A percentile compares a stretch with the other conserved stretches of the same genome.
These are phyloP conservation scores for Hypoxylon sp. DNA, from an alignment of 2,329 filamentous ascomycete genomes.

Conservation along the genomic window DNA sequence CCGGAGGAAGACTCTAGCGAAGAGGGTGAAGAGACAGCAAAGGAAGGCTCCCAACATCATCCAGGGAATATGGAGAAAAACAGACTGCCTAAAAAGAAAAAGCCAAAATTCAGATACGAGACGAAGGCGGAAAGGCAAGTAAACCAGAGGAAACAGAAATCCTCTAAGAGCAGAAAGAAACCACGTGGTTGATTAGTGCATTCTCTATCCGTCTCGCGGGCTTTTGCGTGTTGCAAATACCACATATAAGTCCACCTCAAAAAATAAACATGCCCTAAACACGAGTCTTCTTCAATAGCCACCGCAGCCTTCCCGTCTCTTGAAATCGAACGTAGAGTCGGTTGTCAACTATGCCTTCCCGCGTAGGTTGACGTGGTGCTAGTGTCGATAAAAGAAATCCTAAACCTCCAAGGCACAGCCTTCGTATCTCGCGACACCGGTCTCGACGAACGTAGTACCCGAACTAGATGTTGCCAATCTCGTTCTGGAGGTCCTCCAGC, in stretches of 20 bases:
- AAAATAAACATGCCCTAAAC: slow-evolving; percentile 44
- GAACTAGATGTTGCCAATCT: slow-evolving; percentile 91
- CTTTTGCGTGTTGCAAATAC: slow-evolving; percentile 39
- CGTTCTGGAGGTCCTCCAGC: slow-evolving; percentile 82
- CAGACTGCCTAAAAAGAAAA: slow-evolving; percentile 80
- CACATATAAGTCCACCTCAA: slow-evolving; percentile 41
- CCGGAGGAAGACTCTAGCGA: slow-evolving; percentile 60
- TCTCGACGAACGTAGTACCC: slow-evolving; percentile 40
- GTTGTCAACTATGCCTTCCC: slow-evolving; percentile 42
- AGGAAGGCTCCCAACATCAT: slow-evolving; percentile 55
- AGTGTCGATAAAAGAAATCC: slow-evolving; percentile 42
- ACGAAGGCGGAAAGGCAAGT: slow-evolving; percentile 87
- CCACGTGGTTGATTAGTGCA: slow-evolving; percentile 48
- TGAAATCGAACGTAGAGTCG: slow-evolving; percentile 42
- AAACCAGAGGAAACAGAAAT: slow-evolving; percentile 78
- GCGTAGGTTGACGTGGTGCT: slow-evolving; percentile 46
- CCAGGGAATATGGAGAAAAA: slow-evolving; percentile 65
- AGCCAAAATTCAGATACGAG: slow-evolving; percentile 95
- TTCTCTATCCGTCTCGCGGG: slow-evolving; percentile 43
- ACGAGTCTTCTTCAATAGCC: slow-evolving; percentile 35
- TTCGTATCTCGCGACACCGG: slow-evolving; percentile 35
- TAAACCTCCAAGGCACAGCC: slow-evolving; percentile 37
- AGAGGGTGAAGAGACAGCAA: slow-evolving; percentile 54
- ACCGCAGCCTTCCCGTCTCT: slow-evolving; percentile 37
- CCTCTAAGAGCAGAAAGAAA: slow-evolving; percentile 70